Evolutionary conservation across 345 rosid species (phyloP).

Genomic region (Hypericum perforatum): DNA sequence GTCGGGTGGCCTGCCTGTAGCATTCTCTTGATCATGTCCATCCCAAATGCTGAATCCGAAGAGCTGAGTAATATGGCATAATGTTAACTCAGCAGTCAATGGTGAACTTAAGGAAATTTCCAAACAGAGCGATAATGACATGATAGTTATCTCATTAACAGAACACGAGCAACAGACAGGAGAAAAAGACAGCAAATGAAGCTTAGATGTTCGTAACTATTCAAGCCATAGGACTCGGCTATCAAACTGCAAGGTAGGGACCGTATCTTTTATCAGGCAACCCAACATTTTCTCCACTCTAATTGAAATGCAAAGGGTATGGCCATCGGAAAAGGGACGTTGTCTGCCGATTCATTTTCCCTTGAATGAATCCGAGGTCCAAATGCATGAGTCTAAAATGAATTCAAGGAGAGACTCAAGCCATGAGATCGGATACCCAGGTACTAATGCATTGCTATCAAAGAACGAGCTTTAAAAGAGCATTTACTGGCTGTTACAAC

Average conservation of each 20-base stretch:
- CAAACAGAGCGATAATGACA: constrained; percentile 18
- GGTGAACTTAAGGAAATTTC: constrained; percentile 20
- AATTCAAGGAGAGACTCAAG: no score
- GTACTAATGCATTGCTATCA: no score
- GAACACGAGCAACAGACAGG: constrained; percentile 10
- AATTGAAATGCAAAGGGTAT: no score
- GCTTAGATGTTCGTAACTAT: not conserved
- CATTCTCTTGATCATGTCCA: constrained; percentile 91
- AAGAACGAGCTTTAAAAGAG: no score
- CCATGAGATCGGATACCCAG: no score
- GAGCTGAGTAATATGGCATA: constrained; percentile 54
- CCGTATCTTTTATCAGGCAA: no score
- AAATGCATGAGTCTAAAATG: no score
- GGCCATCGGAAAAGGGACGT: no score
- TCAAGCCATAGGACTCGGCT: not conserved
- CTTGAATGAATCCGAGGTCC: no score
- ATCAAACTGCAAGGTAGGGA: not conserved
- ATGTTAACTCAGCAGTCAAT: constrained; percentile 22
- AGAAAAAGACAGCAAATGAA: constrained; percentile 10
- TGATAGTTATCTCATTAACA: constrained; percentile 18
- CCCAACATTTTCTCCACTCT: no score
- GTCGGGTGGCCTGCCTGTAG: constrained; percentile 92
- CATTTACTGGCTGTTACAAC: no score
- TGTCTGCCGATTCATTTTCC: no score
- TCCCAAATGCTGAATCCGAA: constrained; percentile 90